Evolutionary conservation across 352 stramenopile species (phyloP).

Genomic region (Thalassiosira gravida): DNA sequence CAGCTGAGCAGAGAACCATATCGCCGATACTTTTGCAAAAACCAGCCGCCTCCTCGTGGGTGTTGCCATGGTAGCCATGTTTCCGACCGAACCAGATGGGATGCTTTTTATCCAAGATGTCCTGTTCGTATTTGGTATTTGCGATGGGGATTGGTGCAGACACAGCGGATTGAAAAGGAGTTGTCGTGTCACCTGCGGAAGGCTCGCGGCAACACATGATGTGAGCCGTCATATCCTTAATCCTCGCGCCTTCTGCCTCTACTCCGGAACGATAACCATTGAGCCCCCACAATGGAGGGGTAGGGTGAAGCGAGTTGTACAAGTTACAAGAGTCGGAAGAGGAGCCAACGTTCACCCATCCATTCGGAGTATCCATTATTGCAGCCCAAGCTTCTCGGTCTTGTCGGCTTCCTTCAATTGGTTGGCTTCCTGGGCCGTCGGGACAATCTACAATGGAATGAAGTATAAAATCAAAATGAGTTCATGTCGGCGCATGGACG

Average conservation of each 20-base stretch:
- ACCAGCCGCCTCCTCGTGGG: conserved; percentile 22
- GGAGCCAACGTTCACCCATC: conserved; percentile 36
- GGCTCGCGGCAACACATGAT: conserved; percentile 39
- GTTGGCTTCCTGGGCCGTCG: too few relatives aligned
- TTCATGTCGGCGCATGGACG: too few relatives aligned
- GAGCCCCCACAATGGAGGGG: conserved; percentile 24
- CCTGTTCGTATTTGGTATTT: too few relatives aligned
- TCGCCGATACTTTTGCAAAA: conserved; percentile 43
- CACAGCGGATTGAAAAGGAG: too few relatives aligned
- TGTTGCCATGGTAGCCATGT: conserved; percentile 42
- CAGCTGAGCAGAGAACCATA: conserved; percentile 31
- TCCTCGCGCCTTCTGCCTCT: too few relatives aligned
- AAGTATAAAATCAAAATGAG: too few relatives aligned
- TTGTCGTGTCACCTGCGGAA: too few relatives aligned
- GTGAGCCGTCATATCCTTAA: conserved; percentile 33
- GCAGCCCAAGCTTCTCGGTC: too few relatives aligned
- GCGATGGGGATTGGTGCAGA: too few relatives aligned
- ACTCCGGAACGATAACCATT: conserved; percentile 14
- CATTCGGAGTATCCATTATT: conserved; percentile 39
- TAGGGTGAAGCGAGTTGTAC: conserved; percentile 20
- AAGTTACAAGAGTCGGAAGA: conserved; percentile 31
- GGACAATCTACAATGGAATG: too few relatives aligned
- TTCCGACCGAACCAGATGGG: conserved; percentile 38
- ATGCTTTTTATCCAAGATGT: conserved; percentile 25
- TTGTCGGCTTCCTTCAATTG: too few relatives aligned